A percentile compares a stretch with the other conserved stretches of the same genome.
Conservation (phyloP, 345 rosid genomes). For the Garcia nutans region DNA sequence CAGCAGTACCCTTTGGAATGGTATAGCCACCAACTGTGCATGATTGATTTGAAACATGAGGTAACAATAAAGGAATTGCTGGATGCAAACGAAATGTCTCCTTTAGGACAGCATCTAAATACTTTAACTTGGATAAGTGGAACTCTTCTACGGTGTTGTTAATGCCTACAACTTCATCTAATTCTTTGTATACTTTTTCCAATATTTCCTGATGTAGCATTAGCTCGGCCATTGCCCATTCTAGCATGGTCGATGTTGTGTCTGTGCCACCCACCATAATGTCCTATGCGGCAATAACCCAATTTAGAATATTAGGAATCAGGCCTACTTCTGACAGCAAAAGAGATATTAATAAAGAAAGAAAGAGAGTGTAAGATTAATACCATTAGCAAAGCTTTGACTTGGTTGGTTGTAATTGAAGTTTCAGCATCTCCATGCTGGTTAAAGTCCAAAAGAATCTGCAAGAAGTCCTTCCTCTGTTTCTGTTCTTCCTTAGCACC, state of each 20-base stretch:
- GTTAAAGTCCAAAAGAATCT: slow-evolving; percentile 29
- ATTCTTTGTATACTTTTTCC: slow-evolving; percentile 34
- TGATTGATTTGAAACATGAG: slow-evolving; percentile 39
- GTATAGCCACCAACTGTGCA: slow-evolving; percentile 42
- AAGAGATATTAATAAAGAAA: too few species aligned
- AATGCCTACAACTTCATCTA: slow-evolving; percentile 40
- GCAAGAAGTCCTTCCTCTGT: slow-evolving; percentile 29
- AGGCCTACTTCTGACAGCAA: too few species aligned
- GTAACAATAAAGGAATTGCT: slow-evolving; percentile 43
- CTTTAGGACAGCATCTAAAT: slow-evolving; percentile 45
- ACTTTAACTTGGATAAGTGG: slow-evolving; percentile 42
- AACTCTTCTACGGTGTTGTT: slow-evolving; percentile 45
- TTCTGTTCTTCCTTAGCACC: not conserved
- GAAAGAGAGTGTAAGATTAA: not conserved
- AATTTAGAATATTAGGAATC: too few species aligned
- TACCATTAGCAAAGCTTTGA: slow-evolving; percentile 14
- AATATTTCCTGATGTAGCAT: slow-evolving; percentile 34
- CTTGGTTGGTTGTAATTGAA: slow-evolving; percentile 10
- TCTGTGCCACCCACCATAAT: slow-evolving; percentile 19
- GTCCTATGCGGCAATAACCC: slow-evolving; percentile 5
- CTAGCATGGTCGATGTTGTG: slow-evolving; percentile 44
- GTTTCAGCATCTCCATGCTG: slow-evolving; percentile 13
- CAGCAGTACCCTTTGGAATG: slow-evolving; percentile 40
- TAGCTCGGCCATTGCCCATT: slow-evolving; percentile 55
- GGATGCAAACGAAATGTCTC: slow-evolving; percentile 55